Base-by-base conservation (phyloP, 805 yeast genomes). In the Cephaloascus albidus region DNA sequence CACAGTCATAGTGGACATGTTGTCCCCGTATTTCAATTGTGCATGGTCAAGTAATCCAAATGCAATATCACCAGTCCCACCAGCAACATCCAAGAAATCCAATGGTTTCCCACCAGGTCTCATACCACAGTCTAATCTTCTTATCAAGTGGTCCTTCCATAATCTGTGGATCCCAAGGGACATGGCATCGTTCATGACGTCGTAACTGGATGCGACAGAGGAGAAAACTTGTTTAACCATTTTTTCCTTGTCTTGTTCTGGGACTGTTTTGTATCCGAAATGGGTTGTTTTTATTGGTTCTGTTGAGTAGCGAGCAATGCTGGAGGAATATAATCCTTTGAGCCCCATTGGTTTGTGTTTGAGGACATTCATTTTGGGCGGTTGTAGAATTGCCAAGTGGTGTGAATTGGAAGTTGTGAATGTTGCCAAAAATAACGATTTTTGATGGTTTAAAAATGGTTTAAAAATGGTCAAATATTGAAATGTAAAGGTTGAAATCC, bases 1-100 rank as follows among this genome's bases (percentile, higher is more conserved):
- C 37, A 93, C 77, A 6, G 89, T 86, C 93, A 93, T 93, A 19
- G 80, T 77, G 27, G 87, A 77, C 44, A 70, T 67, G 31, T 61
- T 70, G 62, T 93, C 98, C 41, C 83, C 81, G 55, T 78, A 86
- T 45, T 78, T 76, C 32, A 68, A 61, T 46, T 81, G 79, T 8
- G 97, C 97, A 61, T 93, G 96, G 52, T 88, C 96, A 45, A 93
- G 68, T 45, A 93, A 72, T 2, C 98, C 94, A 62, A 87, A 87
- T 1, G 98, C 98, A 61, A 93, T 90, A 55, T 93, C 98, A 36
- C 98, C 98, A 10, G 97, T 87, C 18, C 98, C 98, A 43, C 98
- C 98, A 20, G 98, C 98, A 41, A 93, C 97, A 60, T 93, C 98
- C 46, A 93, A 71, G 54, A 93, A 90, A 42, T 80, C 76, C 51